These are phyloP conservation scores for Lentinula guzmanii DNA, from an alignment of 768 basidiomycete species.

Conservation along the genomic window DNA sequence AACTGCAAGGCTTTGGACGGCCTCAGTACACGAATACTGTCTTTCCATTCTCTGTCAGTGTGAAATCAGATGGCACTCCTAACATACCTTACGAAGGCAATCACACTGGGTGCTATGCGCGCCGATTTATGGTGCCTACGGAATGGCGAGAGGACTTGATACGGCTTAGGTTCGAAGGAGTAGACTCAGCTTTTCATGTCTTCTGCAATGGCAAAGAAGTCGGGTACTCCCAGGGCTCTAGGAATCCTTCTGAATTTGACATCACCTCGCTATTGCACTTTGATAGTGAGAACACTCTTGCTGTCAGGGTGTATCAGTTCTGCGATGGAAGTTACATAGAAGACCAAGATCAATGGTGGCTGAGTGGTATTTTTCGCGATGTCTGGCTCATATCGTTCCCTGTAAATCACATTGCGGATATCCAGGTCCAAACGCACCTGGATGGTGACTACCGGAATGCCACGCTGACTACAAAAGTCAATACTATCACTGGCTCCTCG, in stretches of 20 bases:
- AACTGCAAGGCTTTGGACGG: slow-evolving; percentile 9
- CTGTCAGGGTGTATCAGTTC: slow-evolving; percentile 8
- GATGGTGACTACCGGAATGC: slow-evolving; percentile 1
- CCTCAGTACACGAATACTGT: slow-evolving; percentile 8
- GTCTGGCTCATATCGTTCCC: slow-evolving; percentile 8
- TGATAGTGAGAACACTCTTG: neutral
- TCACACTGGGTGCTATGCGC: slow-evolving; percentile 6
- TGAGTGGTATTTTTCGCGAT: slow-evolving; percentile 9
- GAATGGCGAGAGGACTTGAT: neutral
- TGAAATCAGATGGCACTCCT: neutral
- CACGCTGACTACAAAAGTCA: neutral
- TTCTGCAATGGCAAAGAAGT: slow-evolving; percentile 7
- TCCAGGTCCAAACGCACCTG: slow-evolving; percentile 2
- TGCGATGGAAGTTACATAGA: slow-evolving; percentile 8
- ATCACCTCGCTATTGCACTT: neutral
- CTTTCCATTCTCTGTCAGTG: slow-evolving; percentile 8
- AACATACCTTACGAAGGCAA: slow-evolving; percentile 4
- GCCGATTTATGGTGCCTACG: neutral
- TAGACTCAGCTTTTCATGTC: slow-evolving; percentile 10
- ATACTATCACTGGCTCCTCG: neutral
- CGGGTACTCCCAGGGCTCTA: slow-evolving; percentile 6
- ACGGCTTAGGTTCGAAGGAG: slow-evolving; percentile 8
- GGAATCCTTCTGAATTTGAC: slow-evolving; percentile 10
- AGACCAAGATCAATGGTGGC: slow-evolving; percentile 9
- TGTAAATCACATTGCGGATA: slow-evolving; percentile 1